Base-by-base conservation (phyloP, 2,329 filamentous ascomycete species). In the Incumbomyces delicatus region DNA sequence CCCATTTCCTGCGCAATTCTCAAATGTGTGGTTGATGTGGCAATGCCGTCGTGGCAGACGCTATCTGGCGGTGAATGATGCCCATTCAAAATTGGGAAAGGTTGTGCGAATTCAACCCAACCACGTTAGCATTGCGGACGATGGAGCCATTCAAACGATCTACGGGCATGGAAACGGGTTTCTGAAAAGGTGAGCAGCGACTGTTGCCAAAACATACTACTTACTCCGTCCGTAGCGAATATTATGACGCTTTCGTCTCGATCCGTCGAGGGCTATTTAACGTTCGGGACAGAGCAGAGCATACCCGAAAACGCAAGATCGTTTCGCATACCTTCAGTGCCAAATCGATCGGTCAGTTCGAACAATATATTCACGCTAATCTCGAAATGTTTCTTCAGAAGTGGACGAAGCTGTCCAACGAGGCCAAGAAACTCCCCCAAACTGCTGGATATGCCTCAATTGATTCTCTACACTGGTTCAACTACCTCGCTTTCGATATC, bases 161-260 rank as follows among this genome's bases (percentile, higher is more conserved):
- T 94, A 94, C 57, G 87, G 87, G 3, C 83, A 87, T 56, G 81
- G 83, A 6, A 87, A 86, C 58, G 83, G 83, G 0, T 85, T 86
- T 57, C 60, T 86, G 49, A 87, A 87, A 62, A 70, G 80, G 75
- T 83, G 63, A 43, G 73, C 69, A n/a, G 6, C 10, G 5, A 17
- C 8, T 8, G 7, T 2, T 16, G 5, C 7, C 13, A 12, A 18
- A 5, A 2, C 30, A 27, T 38, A 6, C 16, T 12, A 6, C 10
- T 30, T 35, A 32, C 43, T n/a, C 6, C 2, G 16, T 47, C 8
- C 46, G 14, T 47, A 87, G 83, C 35, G 81, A 90, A 2, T 95
- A 89, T 67, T 95, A 95, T 58, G 87, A 94, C 59, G 85, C 86
- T 41, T 95, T 95, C 58, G 87, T 95, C 46, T 89, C 85, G 11